phyloP scores from a whole-genome alignment of 106 monocot species.

The Dioscorea dumetorum region DNA sequence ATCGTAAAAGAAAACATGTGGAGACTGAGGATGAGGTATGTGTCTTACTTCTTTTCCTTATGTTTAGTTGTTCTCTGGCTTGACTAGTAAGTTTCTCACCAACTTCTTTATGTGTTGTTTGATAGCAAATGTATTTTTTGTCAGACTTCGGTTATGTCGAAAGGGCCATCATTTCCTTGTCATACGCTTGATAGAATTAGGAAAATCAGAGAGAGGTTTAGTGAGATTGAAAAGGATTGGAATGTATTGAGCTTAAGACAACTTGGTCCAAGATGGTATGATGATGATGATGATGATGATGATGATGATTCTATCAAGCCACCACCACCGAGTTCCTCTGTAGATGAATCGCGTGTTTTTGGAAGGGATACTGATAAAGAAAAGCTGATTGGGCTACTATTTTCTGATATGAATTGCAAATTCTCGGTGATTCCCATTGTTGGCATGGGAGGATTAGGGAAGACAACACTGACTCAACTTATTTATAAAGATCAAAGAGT shows the following conservation, averaged over 20 bases:
- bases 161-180: neutral
- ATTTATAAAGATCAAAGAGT: slow-evolving; percentile 10
- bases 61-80: neutral
- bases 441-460: slow-evolving; percentile 18
- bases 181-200: neutral
- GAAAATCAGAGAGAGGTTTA: slow-evolving; percentile 6
- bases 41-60: too few species aligned
- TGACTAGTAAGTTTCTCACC: too few species aligned
- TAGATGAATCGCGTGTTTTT: neutral
- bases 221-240: slow-evolving; percentile 5
- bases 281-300: too few species aligned
- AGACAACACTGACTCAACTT: slow-evolving; percentile 6
- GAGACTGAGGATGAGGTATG: neutral
- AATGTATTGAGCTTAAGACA: neutral
- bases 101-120: too few species aligned
- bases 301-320: neutral
- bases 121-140: too few species aligned
- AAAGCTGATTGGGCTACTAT: slow-evolving; percentile 5
- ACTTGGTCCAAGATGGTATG: neutral
- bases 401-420: neutral
- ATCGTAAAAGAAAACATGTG: neutral
- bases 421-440: slow-evolving; percentile 10
- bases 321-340: neutral
- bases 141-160: too few species aligned
- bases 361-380: slow-evolving; percentile 23